Base-by-base conservation (phyloP, 169 alveolate species). In the Cystoisospora suis region DNA sequence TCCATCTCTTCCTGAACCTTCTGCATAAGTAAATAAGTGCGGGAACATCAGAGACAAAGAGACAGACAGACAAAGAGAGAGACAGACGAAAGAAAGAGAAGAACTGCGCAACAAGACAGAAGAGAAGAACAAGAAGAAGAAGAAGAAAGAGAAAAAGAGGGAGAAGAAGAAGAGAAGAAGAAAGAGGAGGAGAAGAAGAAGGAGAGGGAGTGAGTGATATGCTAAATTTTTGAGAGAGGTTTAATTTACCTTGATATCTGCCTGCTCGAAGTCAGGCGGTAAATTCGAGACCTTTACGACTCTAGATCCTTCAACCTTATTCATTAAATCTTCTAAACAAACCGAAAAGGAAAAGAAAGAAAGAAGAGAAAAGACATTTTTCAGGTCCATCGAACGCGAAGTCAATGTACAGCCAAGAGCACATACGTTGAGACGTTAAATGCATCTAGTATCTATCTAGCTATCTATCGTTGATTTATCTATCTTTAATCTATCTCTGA, bases 211-310 rank as follows among this genome's bases (percentile, higher is more conserved):
- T 15, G 12, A 53, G 65, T 15, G 65, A 53, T 23, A 23, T 12
- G 65, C 65, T 15, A 53, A 23, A 12, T 15, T 53, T 53, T 53
- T 15, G 65, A 53, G 12, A 53, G 12, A 23, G 65, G 23, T 53
- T 12, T 23, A 3, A 17, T 36, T 40, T 58, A 83, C 89, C 61
- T 83, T 83, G 6, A 83, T 46, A 20, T 83, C 89, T 2, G 70
- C 81, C 61, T 83, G 81, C 0, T 40, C 1, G 44, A 83, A 83
- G 27, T 38, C 47, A 42, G 9, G 69, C 17, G 89, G 89, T 29
- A 83, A n/a, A 29, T 83, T 83, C 27, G 65, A 4, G 65, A 83
- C 89, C 46, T 38, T 27, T 46, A 59, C 89, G 27, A 83, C 89
- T 2, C 77, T 47, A 59, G 83, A 72, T 34, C 83, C 83, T 5